Conservation (phyloP, 2,329 filamentous ascomycete genomes). For the Alternaria metachromatica region DNA sequence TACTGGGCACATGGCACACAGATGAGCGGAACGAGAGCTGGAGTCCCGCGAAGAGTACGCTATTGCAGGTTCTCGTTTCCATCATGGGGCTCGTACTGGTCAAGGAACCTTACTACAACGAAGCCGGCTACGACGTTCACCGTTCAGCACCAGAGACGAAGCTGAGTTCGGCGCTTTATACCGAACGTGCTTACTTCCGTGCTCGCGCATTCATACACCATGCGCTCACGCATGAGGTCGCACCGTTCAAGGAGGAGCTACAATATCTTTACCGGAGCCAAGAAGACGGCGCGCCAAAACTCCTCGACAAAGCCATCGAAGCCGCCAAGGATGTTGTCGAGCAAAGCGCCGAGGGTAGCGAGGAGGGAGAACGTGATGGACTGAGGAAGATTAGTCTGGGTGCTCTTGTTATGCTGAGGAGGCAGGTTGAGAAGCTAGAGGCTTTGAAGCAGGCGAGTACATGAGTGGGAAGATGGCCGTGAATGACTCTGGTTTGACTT, state of each 20-base stretch:
- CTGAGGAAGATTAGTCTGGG: slow-evolving; percentile 57
- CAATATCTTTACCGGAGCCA: slow-evolving; percentile 57
- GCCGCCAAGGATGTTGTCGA: slow-evolving; percentile 52
- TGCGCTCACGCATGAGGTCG: slow-evolving; percentile 51
- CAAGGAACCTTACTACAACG: slow-evolving; percentile 68
- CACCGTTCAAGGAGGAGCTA: slow-evolving; percentile 60
- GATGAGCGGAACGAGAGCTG: slow-evolving; percentile 61
- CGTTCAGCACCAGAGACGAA: slow-evolving; percentile 55
- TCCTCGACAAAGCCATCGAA: slow-evolving; percentile 55
- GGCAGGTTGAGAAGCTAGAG: slow-evolving; percentile 50
- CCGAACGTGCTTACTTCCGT: slow-evolving; percentile 62
- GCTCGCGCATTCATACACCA: slow-evolving; percentile 59
- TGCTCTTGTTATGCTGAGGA: slow-evolving; percentile 52
- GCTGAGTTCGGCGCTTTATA: slow-evolving; percentile 58
- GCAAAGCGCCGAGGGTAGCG: slow-evolving; percentile 41
- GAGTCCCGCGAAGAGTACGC: slow-evolving; percentile 59
- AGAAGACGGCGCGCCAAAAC: slow-evolving; percentile 42
- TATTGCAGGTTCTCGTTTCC: slow-evolving; percentile 65
- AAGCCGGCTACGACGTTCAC: slow-evolving; percentile 65
- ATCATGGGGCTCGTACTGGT: slow-evolving; percentile 65
- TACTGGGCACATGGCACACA: slow-evolving; percentile 66
- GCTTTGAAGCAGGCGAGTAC: slow-evolving; percentile 12
- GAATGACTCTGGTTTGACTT: neutral
- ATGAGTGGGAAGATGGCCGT: neutral
- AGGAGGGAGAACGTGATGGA: slow-evolving; percentile 50